Evolutionary conservation across 345 rosid species (phyloP), one percentile per base, ranked within the genome.

Genomic region (Eutrema heterophyllum): DNA sequence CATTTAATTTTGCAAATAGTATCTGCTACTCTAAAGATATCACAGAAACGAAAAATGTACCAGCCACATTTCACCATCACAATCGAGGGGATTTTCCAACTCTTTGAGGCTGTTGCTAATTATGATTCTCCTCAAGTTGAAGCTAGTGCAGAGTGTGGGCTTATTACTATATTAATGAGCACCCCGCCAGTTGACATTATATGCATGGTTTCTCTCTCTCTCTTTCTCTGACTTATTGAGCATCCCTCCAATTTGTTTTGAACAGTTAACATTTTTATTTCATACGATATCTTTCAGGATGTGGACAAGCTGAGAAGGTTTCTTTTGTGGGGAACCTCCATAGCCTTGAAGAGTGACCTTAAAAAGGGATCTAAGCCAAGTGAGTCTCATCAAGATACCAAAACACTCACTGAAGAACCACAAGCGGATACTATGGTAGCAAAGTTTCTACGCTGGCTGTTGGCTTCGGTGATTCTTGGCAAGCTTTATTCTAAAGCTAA

Each of bases 401-500:
- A 52, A 52, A 43, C 39, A 24, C 45, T 71, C 64, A 32, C 64
- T 2, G 81, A 81, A 79, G 84, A 84, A 74, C 70, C 66, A 53
- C 63, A 43, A 24, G 86, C 84, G 49, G 98, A 94, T 77, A 76
- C 81, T 66, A 79, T 87, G 80, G 71, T 78, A 54, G 85, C 83
- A 21, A 94, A 89, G 75, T 88, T 91, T 63, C 72, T 89, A 57
- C 92, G 96, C n/a, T 92, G 99, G 99, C 85, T 95, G 52, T 68
- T 75, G 61, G 97, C 96, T 69, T 81, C 88, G 8, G 90, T 84
- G 70, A 86, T 92, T 78, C 92, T 78, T 65, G 84, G 88, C 57
- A 84, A 83, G 81, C 85, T 88, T 64, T 84, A 77, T 69, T 48
- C 52, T 43, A 67, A 81, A 64, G 64, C 73, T 72, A 56, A 54